Percentiles rank a stretch among this genome's conserved stretches.
Evolutionary conservation across 2,329 filamentous ascomycete species (phyloP).

Genomic region (Orbilia oligospora): DNA sequence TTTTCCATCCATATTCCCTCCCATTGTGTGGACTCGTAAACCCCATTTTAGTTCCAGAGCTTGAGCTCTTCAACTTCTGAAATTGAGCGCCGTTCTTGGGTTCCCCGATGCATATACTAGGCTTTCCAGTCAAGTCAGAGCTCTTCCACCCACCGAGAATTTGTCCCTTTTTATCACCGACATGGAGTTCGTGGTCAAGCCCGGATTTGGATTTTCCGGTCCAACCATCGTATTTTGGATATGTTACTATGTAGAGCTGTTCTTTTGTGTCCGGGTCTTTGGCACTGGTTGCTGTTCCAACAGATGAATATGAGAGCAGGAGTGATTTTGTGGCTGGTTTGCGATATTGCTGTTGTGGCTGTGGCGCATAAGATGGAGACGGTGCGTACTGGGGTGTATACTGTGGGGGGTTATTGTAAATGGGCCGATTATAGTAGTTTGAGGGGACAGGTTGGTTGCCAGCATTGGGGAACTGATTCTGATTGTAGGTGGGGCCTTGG

Average conservation of each 20-base stretch:
- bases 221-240: slow-evolving; percentile 4
- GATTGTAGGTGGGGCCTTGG: slow-evolving; percentile 10
- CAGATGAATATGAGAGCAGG: background rate
- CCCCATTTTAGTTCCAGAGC: slow-evolving; percentile 2
- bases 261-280: slow-evolving; percentile 24
- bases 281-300: slow-evolving; percentile 9
- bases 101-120: slow-evolving; percentile 33
- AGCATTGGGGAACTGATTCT: background rate
- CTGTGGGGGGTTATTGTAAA: slow-evolving; percentile 1
- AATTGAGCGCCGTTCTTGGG: slow-evolving; percentile 19
- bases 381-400: slow-evolving; percentile 4
- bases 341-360: background rate
- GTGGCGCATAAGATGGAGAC: background rate
- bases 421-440: slow-evolving; percentile 18
- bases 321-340: slow-evolving; percentile 25
- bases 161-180: slow-evolving; percentile 28
- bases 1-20: slow-evolving; percentile 27
- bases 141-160: slow-evolving; percentile 28
- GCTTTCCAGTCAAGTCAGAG: slow-evolving; percentile 19
- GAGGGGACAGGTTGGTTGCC: slow-evolving; percentile 2
- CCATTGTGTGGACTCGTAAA: slow-evolving; percentile 29
- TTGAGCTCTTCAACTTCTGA: slow-evolving; percentile 27
- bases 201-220: slow-evolving; percentile 38
- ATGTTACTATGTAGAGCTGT: slow-evolving; percentile 14
- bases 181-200: slow-evolving; percentile 37